Percentiles rank a stretch among this genome's conserved stretches.
These are phyloP conservation scores for Veloboletus limbatus DNA, from an alignment of 1,284 basidiomycete genomes.

Conservation along the genomic window DNA sequence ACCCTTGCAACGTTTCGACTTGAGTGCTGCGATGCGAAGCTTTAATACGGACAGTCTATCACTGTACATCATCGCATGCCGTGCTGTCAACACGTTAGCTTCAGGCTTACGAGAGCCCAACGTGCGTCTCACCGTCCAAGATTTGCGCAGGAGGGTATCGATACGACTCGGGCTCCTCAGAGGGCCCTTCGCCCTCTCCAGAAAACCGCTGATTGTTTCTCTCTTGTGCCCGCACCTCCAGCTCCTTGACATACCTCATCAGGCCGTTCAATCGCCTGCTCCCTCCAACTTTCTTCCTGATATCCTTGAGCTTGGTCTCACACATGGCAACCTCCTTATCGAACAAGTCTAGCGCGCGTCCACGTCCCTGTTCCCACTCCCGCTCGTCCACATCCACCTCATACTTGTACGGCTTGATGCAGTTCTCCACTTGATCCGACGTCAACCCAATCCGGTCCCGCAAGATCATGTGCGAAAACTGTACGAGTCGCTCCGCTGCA, in stretches of 20 bases:
- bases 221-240: constrained; percentile 83
- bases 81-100: constrained; percentile 51
- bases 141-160: constrained; percentile 89
- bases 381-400: constrained; percentile 86
- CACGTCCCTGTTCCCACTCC: constrained; percentile 89
- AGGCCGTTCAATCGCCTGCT: constrained; percentile 74
- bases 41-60: constrained; percentile 84
- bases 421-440: constrained; percentile 98
- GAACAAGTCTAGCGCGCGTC: constrained; percentile 73
- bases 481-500: constrained; percentile 84
- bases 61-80: constrained; percentile 85
- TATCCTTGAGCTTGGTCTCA: constrained; percentile 82
- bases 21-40: constrained; percentile 79
- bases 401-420: constrained; percentile 99
- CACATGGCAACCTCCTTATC: constrained; percentile 85
- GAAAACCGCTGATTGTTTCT: constrained; percentile 49
- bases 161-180: constrained; percentile 67
- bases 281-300: constrained; percentile 85
- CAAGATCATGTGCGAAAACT: constrained; percentile 91
- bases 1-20: constrained; percentile 81
- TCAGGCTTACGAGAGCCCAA: constrained; percentile 1
- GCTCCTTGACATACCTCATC: constrained; percentile 76
- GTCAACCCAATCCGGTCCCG: constrained; percentile 90
- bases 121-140: constrained; percentile 62
- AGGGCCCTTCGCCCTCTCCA: constrained; percentile 37